phyloP scores from a whole-genome alignment of 257 asterid species.

The Fraxinus anomala region DNA sequence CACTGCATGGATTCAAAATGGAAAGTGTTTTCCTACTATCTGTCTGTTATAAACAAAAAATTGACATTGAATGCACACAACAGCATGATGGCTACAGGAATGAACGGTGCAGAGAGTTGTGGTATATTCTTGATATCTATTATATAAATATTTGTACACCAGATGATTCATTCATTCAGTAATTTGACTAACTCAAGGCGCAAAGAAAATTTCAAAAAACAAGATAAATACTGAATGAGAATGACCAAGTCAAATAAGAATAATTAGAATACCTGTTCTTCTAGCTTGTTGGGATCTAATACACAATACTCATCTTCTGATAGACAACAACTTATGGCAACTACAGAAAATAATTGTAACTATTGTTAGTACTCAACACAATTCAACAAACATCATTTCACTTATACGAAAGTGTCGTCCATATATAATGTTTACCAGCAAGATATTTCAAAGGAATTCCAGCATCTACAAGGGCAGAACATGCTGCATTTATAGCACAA shows the following conservation, averaged over 20 bases:
- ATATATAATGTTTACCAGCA: conserved; percentile 54
- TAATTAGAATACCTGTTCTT: conserved; percentile 63
- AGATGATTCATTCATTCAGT: conserved; percentile 6
- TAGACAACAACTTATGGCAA: conserved; percentile 71
- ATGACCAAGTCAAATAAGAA: background rate
- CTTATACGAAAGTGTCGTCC: background rate
- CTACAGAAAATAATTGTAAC: conserved; percentile 43
- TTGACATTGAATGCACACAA: background rate
- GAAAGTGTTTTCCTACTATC: background rate
- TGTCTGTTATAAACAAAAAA: background rate
- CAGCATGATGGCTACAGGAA: background rate
- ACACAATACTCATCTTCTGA: conserved; percentile 60
- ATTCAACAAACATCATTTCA: background rate
- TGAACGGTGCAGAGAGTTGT: background rate
- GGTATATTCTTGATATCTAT: background rate
- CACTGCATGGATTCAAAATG: conserved; percentile 9
- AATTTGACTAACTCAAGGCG: background rate
- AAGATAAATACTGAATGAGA: background rate
- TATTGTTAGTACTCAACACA: conserved; percentile 18
- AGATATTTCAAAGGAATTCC: conserved; percentile 85
- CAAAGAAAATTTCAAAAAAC: background rate
- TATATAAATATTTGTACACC: background rate
- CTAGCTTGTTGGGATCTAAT: conserved; percentile 79
- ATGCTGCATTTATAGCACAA: conserved; percentile 92
- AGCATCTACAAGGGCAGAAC: conserved; percentile 92